Percentiles rank a stretch among this genome's conserved stretches.
Conservation (phyloP, 305 asterid genomes). For the Fraxinus baroniana region DNA sequence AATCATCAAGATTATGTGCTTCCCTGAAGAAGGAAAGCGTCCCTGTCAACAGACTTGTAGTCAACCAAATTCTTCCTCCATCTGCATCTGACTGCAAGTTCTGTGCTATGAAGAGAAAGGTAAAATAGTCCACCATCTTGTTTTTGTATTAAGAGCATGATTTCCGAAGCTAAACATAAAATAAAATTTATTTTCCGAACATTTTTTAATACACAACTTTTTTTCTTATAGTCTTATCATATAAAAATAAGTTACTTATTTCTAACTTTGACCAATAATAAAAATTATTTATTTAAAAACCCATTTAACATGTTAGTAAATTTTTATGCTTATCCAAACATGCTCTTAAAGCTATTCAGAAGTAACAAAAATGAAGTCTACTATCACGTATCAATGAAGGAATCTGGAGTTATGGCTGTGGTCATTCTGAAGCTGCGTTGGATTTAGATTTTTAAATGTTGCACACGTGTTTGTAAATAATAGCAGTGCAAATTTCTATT, state of each 20-base stretch:
- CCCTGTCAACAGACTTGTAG: constrained; percentile 79
- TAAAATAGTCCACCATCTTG: constrained; percentile 7
- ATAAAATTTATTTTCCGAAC: background rate
- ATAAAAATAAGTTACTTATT: background rate
- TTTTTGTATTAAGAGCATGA: background rate
- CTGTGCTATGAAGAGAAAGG: constrained; percentile 90
- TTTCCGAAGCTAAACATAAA: background rate
- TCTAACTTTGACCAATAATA: background rate
- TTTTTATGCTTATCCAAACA: background rate
- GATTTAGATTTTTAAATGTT: background rate
- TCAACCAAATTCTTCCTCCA: constrained; percentile 82
- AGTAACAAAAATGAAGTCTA: background rate
- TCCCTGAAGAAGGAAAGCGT: constrained; percentile 80
- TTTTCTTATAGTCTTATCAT: background rate
- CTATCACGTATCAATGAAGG: background rate
- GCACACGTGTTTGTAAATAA: background rate
- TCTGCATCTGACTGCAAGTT: constrained; percentile 92
- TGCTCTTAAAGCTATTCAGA: background rate
- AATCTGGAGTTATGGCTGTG: background rate
- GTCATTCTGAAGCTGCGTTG: background rate
- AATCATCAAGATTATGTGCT: constrained; percentile 81
- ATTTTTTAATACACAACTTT: background rate
- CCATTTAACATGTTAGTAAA: background rate
- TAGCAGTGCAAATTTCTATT: background rate
- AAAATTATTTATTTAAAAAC: background rate